Evolutionary conservation across 208 protist species (phyloP), one percentile per base, ranked within the genome.

Genomic region (Spongospora subterranea): DNA sequence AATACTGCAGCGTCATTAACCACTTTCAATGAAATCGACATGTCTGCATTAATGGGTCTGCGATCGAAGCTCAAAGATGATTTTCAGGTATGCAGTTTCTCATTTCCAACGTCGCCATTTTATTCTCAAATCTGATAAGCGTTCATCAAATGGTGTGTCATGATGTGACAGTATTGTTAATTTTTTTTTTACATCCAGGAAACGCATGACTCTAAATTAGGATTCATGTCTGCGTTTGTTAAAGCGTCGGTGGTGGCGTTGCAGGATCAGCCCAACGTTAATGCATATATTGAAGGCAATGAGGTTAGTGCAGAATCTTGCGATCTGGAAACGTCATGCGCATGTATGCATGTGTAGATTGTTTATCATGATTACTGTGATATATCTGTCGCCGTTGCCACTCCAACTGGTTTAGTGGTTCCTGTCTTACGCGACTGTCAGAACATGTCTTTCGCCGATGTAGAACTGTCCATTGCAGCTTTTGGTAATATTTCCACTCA

Each of bases 11-110:
- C 98, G 0, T 98, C 98, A 97, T 96, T 99, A 50, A 99, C 98
- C 32, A 99, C 98, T 43, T 99, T 99, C 95, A 98, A 99, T 92
- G 98, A 99, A 94, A 97, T 99, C 92, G 98, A 99, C 94, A 94
- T 94, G 92, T 71, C 0, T 38, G 40, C 82, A 17, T 46, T 94
- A 20, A 92, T 90, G 71, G 40, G n/a, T 65, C 77, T 99, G 92
- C 96, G 98, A 76, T 96, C 96, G 64, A 96, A 97, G 92, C 98
- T 98, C 96, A 98, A 99, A 92, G 98, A 99, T 77, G 96, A 96
- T 39, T 99, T 99, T 92, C 91, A 95, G 60, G 97, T 60, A 60
- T 29, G n/a, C n/a, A n/a, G n/a, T n/a, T n/a, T n/a, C n/a, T n/a
- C n/a, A n/a, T n/a, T n/a, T n/a, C n/a, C n/a, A n/a, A n/a, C n/a